Evolutionary conservation across 2,329 filamentous ascomycete genomes (phyloP).

Genomic region (Balansia obtecta): DNA sequence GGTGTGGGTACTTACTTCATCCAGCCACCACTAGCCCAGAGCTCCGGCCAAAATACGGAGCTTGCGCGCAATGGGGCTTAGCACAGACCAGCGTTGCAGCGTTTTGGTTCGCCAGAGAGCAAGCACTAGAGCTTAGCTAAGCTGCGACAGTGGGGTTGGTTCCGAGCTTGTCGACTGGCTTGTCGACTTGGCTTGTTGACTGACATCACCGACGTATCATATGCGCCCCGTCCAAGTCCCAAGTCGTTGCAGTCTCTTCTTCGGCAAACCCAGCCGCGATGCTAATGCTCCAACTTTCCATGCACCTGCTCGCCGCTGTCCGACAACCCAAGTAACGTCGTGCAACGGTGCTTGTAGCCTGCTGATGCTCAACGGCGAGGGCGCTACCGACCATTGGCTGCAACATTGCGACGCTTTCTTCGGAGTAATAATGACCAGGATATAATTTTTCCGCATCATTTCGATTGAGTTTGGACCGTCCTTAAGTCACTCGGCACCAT

Average conservation of each 20-base stretch:
- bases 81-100: too few relatives aligned
- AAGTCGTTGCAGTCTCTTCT: not conserved
- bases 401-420: not conserved
- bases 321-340: not conserved
- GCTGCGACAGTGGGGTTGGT: not conserved
- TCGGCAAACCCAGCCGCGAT: not conserved
- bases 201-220: conserved; percentile 2
- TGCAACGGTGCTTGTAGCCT: not conserved
- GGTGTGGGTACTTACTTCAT: too few relatives aligned
- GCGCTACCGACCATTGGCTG: not conserved
- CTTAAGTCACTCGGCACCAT: conserved; percentile 14
- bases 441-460: not conserved
- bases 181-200: too few relatives aligned
- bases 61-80: too few relatives aligned
- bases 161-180: not conserved
- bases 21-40: too few relatives aligned
- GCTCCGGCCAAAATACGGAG: too few relatives aligned
- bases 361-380: conserved; percentile 1
- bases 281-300: not conserved
- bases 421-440: too few relatives aligned
- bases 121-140: not conserved
- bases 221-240: not conserved
- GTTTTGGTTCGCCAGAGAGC: not conserved
- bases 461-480: conserved; percentile 9
- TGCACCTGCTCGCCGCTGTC: not conserved